Evolutionary conservation across 306 rosid species (phyloP).

Genomic region (Morella rubra): DNA sequence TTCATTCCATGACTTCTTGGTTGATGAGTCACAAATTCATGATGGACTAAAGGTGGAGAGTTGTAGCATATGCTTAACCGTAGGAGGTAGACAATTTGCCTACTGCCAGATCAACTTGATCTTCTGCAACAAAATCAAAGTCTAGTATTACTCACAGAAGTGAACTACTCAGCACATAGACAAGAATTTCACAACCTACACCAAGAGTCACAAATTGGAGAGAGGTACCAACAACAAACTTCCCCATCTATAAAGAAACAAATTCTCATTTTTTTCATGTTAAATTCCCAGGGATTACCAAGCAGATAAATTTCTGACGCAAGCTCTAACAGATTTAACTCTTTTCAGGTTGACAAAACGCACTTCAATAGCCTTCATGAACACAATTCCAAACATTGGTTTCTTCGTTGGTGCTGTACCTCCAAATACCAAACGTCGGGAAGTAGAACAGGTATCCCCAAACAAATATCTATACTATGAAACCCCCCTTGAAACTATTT

Average conservation of each 20-base stretch:
- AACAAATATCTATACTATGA: not conserved
- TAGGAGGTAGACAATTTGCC: not conserved
- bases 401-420: not conserved
- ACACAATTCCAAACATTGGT: not conserved
- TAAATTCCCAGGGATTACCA: not conserved
- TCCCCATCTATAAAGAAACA: not conserved
- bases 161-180: not conserved
- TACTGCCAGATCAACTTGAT: not conserved
- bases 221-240: not conserved
- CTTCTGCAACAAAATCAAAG: not conserved
- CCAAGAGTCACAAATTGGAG: not conserved
- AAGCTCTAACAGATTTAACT: not conserved
- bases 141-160: not conserved
- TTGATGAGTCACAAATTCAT: not conserved
- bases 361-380: not conserved
- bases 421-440: not conserved
- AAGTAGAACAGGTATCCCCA: not conserved
- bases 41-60: not conserved
- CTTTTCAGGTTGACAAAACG: not conserved
- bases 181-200: not conserved
- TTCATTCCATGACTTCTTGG: not conserved
- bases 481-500: not conserved
- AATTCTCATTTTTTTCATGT: not conserved
- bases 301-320: not conserved
- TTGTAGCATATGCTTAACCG: not conserved